Evolutionary conservation across 352 stramenopile species (phyloP), one percentile per base, ranked within the genome.

Genomic region (Phytophthora fragariaefolia): DNA sequence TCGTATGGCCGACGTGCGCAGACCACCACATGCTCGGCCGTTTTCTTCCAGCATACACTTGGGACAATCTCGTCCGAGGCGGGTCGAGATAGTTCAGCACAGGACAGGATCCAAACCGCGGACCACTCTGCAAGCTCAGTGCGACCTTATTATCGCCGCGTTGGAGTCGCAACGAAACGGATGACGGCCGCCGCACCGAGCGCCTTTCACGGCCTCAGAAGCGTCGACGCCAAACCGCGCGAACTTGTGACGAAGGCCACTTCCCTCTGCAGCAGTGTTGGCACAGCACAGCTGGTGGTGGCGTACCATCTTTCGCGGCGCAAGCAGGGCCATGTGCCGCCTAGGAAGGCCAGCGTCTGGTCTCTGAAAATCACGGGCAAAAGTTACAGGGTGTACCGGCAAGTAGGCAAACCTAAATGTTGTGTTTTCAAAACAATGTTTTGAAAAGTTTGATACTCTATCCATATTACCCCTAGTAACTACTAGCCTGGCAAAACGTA

Each of bases 21-120:
- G 23, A 36, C 23, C 51, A 47, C 48, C 36, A 66, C 48, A 43
- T 50, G 49, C 47, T 51, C 23, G 23, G 30, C 27, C 30, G 42
- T 68, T 68, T 68, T 68, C 59, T 61, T 48, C 46, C 34, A 48
- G 48, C 59, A 38, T 68, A 68, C 50, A 62, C 60, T 63, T 57
- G 28, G 42, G n/a, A n/a, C n/a, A n/a, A n/a, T n/a, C n/a, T n/a
- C n/a, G n/a, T n/a, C n/a, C n/a, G n/a, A n/a, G n/a, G n/a, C n/a
- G n/a, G n/a, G n/a, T n/a, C n/a, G n/a, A n/a, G n/a, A n/a, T n/a
- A n/a, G n/a, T n/a, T n/a, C n/a, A n/a, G n/a, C n/a, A n/a, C n/a
- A n/a, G n/a, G n/a, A n/a, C n/a, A n/a, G n/a, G n/a, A n/a, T n/a
- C n/a, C n/a, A n/a, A n/a, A n/a, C n/a, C n/a, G n/a, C n/a, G n/a